These are phyloP conservation scores for Taphrina betulina DNA, from an alignment of 1,139 yeast genomes.

Conservation along the genomic window DNA sequence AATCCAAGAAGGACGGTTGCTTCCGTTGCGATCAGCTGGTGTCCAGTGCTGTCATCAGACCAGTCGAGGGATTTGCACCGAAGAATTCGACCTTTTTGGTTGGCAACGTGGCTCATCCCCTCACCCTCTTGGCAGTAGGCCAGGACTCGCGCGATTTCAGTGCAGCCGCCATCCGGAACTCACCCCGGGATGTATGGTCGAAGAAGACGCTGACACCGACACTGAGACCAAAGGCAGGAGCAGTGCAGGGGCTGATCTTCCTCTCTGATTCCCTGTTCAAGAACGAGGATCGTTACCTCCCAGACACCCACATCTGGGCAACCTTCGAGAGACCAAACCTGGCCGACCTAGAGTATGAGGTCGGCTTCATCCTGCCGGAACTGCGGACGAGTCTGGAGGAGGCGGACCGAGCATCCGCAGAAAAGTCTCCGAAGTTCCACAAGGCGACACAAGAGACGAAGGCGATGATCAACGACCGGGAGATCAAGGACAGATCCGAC, in stretches of 20 bases:
- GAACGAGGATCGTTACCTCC: conserved; percentile 4
- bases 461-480: not conserved
- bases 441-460: not conserved
- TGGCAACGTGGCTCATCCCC: conserved; percentile 18
- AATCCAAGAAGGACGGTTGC: conserved; percentile 1
- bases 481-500: not conserved
- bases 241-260: conserved; percentile 16
- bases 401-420: not conserved
- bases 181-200: conserved; percentile 4
- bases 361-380: conserved; percentile 14
- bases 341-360: not conserved
- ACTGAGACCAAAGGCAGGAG: conserved; percentile 1
- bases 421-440: conserved; percentile 7
- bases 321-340: too few relatives aligned
- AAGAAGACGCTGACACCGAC: not conserved
- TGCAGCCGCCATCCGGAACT: conserved; percentile 2
- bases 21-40: conserved; percentile 8
- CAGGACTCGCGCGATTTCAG: not conserved
- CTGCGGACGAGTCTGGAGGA: conserved; percentile 10
- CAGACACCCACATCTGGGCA: conserved; percentile 16
- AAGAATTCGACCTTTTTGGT: conserved; percentile 13
- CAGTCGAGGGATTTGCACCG: conserved; percentile 12
- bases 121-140: conserved; percentile 4
- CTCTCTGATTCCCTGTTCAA: conserved; percentile 9
- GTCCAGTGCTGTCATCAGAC: conserved; percentile 17